Evolutionary conservation across 768 basidiomycete genomes (phyloP), one percentile per base, ranked within the genome.

Genomic region (Coprinopsis cinerea): DNA sequence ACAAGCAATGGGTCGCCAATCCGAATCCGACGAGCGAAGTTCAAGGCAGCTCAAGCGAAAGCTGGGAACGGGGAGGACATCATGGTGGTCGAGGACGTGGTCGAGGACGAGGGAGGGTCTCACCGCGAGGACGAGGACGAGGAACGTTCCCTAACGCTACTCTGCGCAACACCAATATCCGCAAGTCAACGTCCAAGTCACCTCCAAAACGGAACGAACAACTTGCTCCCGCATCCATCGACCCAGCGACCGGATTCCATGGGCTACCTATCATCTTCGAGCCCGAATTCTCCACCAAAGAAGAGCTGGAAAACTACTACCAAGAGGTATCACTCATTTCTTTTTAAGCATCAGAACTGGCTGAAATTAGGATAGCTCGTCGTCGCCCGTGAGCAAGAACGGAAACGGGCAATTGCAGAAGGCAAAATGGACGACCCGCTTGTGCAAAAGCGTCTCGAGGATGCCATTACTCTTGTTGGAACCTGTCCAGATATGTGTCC

Each of bases 401-500:
- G 81, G 44, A 84, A 83, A 63, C 74, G 67, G 42, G 86, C 86
- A 14, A 92, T 96, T 47, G 75, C 82, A 0, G 80, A 85, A 28
- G 91, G 92, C 4, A 83, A 88, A 60, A 92, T 96, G 79, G 87
- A 90, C 54, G 91, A 92, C 60, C 93, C 92, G 0, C 61, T 77
- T 35, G 83, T 84, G 9, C 82, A 86, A 1, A 85, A 86, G 61
- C 76, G 85, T 13, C 75, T 96, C 2, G 89, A 89, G 57, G 85
- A 95, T 55, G 93, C 94, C 15, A 92, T 94, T 48, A 85, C 85
- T n/a, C 85, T 97, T 63, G 80, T 89, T 13, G 94, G 94, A 20
- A 94, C 92, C 1, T 98, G 95, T 60, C 68, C 75, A 70, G 85
- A 89, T 53, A 96, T 97, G 92, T 97, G 94, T 62, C 93, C 94